Conservation (phyloP, 495 filamentous ascomycete species). For the Aspergillus indologenus region DNA sequence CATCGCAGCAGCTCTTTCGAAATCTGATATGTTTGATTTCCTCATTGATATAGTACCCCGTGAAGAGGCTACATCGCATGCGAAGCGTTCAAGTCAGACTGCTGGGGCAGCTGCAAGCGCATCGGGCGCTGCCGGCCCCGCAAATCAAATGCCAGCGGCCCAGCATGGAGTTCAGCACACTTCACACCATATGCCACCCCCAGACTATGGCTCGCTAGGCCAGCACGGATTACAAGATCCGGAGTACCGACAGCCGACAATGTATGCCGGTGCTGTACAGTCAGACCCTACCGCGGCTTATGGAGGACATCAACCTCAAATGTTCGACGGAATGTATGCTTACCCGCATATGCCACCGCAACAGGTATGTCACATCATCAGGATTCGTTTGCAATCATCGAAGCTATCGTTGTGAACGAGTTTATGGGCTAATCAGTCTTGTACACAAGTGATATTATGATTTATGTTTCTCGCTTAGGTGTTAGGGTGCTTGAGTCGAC, state of each 20-base stretch:
- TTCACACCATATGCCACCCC: conserved; percentile 64
- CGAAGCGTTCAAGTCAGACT: conserved; percentile 68
- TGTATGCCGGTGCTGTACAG: conserved; percentile 78
- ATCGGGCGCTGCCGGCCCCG: conserved; percentile 33
- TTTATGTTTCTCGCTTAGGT: background rate
- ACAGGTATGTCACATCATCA: conserved; percentile 57
- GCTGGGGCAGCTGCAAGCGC: conserved; percentile 49
- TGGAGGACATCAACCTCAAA: conserved; percentile 69
- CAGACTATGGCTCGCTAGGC: conserved; percentile 60
- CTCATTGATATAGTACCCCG: conserved; percentile 97
- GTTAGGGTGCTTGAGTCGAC: background rate
- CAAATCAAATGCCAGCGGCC: conserved; percentile 58
- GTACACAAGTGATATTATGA: background rate
- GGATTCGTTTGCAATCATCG: background rate
- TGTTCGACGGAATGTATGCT: conserved; percentile 85
- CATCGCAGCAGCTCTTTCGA: conserved; percentile 90
- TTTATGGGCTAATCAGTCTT: background rate
- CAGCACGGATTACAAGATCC: conserved; percentile 67
- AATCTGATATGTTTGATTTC: conserved; percentile 99
- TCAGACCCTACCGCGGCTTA: conserved; percentile 65
- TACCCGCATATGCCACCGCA: conserved; percentile 79
- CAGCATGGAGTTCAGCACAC: conserved; percentile 57
- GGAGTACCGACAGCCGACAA: conserved; percentile 73
- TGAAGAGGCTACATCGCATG: conserved; percentile 83
- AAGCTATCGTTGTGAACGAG: background rate